Percentiles rank a stretch among this genome's conserved stretches.
Conservation (phyloP, 176 grass and related monocot species). For the Melocanna baccifera region DNA sequence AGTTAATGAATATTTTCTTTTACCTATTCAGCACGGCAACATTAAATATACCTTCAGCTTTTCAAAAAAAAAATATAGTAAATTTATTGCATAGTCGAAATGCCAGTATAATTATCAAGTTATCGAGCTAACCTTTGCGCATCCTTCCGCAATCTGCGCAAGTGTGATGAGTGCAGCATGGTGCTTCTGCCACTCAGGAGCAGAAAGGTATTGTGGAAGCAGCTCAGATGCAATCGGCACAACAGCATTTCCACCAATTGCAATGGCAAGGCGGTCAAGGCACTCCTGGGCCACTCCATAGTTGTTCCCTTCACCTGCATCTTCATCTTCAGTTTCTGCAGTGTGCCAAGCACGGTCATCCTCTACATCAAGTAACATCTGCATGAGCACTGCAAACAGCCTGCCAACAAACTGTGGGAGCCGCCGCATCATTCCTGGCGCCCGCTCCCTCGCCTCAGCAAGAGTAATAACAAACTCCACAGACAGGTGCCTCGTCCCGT, state of each 20-base stretch:
- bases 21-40: background rate
- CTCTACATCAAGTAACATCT: conserved; percentile 94
- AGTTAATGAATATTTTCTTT: background rate
- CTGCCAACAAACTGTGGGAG: conserved; percentile 92
- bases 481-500: conserved; percentile 82
- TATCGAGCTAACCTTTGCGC: conserved; percentile 70
- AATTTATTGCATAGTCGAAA: background rate
- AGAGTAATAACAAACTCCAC: conserved; percentile 94
- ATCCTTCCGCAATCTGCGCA: conserved; percentile 96
- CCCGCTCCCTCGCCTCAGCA: conserved; percentile 85
- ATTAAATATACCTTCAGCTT: background rate
- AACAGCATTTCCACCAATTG: conserved; percentile 85
- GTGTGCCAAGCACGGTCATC: conserved; percentile 88
- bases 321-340: conserved; percentile 83
- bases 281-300: conserved; percentile 96
- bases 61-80: background rate
- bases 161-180: conserved; percentile 93
- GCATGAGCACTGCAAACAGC: conserved; percentile 93
- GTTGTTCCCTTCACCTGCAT: conserved; percentile 83
- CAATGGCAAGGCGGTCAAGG: conserved; percentile 83
- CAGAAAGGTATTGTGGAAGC: conserved; percentile 67
- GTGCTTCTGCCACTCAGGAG: conserved; percentile 96
- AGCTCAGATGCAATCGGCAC: conserved; percentile 90
- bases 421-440: conserved; percentile 91
- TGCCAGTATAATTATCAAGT: background rate